These are phyloP conservation scores for Eutreptiella sp. DNA, from an alignment of 208 protist species.

Conservation along the genomic window DNA sequence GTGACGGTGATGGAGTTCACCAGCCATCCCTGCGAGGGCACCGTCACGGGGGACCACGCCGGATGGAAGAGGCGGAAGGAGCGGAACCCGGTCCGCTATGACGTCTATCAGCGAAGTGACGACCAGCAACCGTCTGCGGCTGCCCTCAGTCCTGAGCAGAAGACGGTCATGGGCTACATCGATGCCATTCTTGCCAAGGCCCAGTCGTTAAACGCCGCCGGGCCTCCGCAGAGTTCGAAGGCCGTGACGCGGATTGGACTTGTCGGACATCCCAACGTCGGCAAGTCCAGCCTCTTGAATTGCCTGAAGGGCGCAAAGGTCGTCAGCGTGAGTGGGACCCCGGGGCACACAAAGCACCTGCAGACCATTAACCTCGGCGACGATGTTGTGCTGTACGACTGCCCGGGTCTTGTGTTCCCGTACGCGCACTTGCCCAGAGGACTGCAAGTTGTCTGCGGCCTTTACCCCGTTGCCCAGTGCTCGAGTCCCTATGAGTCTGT, in stretches of 20 bases:
- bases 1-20: slow-evolving; percentile 68
- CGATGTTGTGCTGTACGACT: slow-evolving; percentile 81
- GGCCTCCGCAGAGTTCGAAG: not conserved
- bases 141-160: too few species aligned
- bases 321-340: slow-evolving; percentile 79
- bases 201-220: not conserved
- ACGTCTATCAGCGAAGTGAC: not conserved
- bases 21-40: slow-evolving; percentile 50
- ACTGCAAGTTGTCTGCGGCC: slow-evolving; percentile 85
- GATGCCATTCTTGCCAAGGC: too few species aligned
- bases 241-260: slow-evolving; percentile 49
- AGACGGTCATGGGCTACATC: too few species aligned
- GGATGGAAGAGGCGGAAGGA: slow-evolving; percentile 40
- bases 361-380: slow-evolving; percentile 86
- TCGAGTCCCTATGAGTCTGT: slow-evolving; percentile 86
- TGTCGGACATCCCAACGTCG: slow-evolving; percentile 84
- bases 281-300: slow-evolving; percentile 93
- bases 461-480: slow-evolving; percentile 92
- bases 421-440: slow-evolving; percentile 57
- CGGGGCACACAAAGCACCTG: slow-evolving; percentile 94
- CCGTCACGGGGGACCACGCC: slow-evolving; percentile 35
- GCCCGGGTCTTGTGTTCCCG: slow-evolving; percentile 86
- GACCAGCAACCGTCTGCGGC: too few species aligned
- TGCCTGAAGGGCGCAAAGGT: slow-evolving; percentile 88
- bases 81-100: too few species aligned